Percentiles rank a stretch among this genome's conserved stretches.
These are phyloP conservation scores for Vaccinium darrowii DNA, from an alignment of 148 eudicot genomes.

Conservation along the genomic window DNA sequence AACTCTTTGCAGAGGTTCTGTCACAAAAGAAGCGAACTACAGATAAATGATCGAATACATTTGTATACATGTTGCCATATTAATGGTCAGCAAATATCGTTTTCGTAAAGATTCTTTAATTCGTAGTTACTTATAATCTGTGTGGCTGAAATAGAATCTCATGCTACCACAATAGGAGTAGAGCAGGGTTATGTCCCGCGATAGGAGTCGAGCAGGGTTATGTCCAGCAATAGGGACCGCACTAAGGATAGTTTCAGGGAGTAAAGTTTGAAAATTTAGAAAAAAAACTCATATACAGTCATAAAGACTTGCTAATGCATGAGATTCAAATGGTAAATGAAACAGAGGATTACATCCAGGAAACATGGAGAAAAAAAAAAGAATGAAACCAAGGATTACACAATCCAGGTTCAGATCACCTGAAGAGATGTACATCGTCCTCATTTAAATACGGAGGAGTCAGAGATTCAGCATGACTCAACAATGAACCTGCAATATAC, in stretches of 20 bases:
- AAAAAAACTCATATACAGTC: neutral
- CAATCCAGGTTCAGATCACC: slow-evolving; percentile 39
- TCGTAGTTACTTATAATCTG: neutral
- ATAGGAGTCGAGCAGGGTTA: neutral
- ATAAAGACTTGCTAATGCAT: neutral
- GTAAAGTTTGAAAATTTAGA: neutral
- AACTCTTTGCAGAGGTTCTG: neutral
- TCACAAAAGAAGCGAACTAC: neutral
- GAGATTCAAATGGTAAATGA: neutral
- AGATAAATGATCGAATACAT: neutral
- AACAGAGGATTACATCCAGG: neutral
- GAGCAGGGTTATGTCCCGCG: neutral
- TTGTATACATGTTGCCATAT: neutral
- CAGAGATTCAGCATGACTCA: slow-evolving; percentile 88
- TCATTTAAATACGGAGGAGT: slow-evolving; percentile 72
- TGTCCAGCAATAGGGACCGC: neutral
- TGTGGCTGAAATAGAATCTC: neutral
- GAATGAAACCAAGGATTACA: slow-evolving; percentile 3
- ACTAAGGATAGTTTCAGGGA: neutral
- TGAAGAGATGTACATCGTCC: slow-evolving; percentile 91
- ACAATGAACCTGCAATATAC: slow-evolving; percentile 68
- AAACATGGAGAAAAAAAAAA: neutral
- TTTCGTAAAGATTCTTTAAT: neutral
- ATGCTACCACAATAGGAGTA: neutral
- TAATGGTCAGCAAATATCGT: neutral